phyloP scores from a whole-genome alignment of 2,329 filamentous ascomycete genomes.

The Fusarium sp. region DNA sequence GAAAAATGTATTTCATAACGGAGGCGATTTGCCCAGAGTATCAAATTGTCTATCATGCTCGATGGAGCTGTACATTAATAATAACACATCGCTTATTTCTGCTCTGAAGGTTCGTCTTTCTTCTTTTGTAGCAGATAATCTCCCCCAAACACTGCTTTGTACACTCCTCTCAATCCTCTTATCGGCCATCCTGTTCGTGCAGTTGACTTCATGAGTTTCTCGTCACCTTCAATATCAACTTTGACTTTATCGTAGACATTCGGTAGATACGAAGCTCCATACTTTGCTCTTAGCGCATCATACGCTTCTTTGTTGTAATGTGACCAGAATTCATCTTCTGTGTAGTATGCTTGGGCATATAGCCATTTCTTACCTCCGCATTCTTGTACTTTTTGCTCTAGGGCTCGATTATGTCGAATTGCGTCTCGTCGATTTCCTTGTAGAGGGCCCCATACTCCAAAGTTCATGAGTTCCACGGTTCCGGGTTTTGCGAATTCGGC shows the following conservation, averaged over 20 bases:
- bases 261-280: constrained; percentile 67
- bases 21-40: constrained; percentile 19
- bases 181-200: constrained; percentile 53
- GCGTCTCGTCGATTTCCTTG: constrained; percentile 56
- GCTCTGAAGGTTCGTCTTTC: constrained; percentile 2
- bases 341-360: constrained; percentile 76
- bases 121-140: constrained; percentile 58
- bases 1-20: not conserved
- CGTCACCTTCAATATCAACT: constrained; percentile 54
- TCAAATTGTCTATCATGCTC: constrained; percentile 28
- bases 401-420: constrained; percentile 64
- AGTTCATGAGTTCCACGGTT: constrained; percentile 63
- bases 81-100: constrained; percentile 5
- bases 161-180: constrained; percentile 58
- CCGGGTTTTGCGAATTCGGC: constrained; percentile 54
- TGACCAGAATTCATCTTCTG: constrained; percentile 74
- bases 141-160: constrained; percentile 55
- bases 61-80: constrained; percentile 8
- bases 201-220: constrained; percentile 45
- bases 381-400: constrained; percentile 68
- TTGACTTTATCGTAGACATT: constrained; percentile 75
- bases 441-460: constrained; percentile 69
- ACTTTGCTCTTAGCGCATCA: constrained; percentile 65
- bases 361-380: constrained; percentile 75
- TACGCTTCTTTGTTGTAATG: constrained; percentile 70